phyloP scores from a whole-genome alignment of 306 rosid genomes.

The Prunus mume region DNA sequence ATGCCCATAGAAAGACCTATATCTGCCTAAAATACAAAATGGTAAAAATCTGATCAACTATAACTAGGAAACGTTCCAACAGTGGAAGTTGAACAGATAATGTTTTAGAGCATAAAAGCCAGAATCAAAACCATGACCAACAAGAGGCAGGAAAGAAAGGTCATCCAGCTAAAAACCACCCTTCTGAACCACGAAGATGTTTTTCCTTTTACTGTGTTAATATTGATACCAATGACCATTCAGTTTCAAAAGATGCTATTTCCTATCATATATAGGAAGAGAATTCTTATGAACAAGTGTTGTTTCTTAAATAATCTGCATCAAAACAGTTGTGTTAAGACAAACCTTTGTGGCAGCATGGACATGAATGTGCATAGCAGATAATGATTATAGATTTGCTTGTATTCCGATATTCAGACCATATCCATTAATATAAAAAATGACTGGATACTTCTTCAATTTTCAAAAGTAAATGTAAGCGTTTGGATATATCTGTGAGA shows the following conservation, averaged over 20 bases:
- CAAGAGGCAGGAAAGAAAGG: not conserved
- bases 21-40: slow-evolving; percentile 85
- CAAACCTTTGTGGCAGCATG: not conserved
- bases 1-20: slow-evolving; percentile 99
- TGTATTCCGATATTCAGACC: no score
- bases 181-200: no score
- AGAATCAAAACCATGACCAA: not conserved
- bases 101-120: not conserved
- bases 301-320: not conserved
- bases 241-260: no score
- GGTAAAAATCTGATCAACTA: slow-evolving; percentile 37
- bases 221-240: no score
- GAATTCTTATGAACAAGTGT: no score
- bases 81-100: not conserved
- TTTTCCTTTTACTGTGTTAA: no score
- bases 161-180: no score
- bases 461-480: not conserved
- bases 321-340: not conserved
- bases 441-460: not conserved
- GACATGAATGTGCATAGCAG: not conserved
- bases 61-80: slow-evolving; percentile 6
- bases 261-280: no score
- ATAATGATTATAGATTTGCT: not conserved
- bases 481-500: not conserved
- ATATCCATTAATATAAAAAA: no score